Conservation (phyloP, 2,329 filamentous ascomycete species). For the Lachnellula willkommii region DNA sequence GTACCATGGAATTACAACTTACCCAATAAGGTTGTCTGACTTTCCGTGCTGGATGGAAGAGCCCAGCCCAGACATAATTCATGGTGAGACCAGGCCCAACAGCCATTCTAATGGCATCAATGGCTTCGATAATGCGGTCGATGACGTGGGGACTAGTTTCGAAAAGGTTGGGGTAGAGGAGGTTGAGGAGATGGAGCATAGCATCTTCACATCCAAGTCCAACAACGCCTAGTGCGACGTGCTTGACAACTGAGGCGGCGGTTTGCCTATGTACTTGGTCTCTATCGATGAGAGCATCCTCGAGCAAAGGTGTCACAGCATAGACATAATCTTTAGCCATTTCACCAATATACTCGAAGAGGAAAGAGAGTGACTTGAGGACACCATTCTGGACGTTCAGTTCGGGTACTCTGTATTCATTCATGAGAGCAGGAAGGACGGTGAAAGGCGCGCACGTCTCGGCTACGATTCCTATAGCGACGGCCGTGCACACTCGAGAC, state of each 20-base stretch:
- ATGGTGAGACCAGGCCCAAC: constrained; percentile 88
- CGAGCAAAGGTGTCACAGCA: constrained; percentile 88
- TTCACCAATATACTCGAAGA: constrained; percentile 99
- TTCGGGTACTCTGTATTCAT: constrained; percentile 96
- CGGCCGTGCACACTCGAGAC: constrained; percentile 95
- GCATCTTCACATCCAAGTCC: constrained; percentile 96
- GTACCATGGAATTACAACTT: not conserved
- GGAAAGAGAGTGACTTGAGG: constrained; percentile 90
- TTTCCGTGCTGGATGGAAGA: constrained; percentile 95
- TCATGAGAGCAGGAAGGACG: constrained; percentile 97
- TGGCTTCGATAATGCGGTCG: constrained; percentile 93
- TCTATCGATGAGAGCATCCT: constrained; percentile 94
- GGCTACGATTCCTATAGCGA: constrained; percentile 96
- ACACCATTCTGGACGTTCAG: constrained; percentile 99
- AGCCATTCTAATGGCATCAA: constrained; percentile 90
- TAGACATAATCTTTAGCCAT: constrained; percentile 99
- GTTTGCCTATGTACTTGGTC: constrained; percentile 98
- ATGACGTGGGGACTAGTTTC: constrained; percentile 98
- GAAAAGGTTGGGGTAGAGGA: constrained; percentile 94
- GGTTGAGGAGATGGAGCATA: constrained; percentile 95
- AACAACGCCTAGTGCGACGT: constrained; percentile 95
- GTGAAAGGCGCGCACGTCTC: constrained; percentile 98
- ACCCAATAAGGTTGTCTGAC: constrained; percentile 89
- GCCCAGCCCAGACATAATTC: constrained; percentile 96
- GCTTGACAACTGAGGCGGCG: constrained; percentile 93